These are phyloP conservation scores for Mycena chlorophos DNA, from an alignment of 768 basidiomycete genomes.

Conservation along the genomic window DNA sequence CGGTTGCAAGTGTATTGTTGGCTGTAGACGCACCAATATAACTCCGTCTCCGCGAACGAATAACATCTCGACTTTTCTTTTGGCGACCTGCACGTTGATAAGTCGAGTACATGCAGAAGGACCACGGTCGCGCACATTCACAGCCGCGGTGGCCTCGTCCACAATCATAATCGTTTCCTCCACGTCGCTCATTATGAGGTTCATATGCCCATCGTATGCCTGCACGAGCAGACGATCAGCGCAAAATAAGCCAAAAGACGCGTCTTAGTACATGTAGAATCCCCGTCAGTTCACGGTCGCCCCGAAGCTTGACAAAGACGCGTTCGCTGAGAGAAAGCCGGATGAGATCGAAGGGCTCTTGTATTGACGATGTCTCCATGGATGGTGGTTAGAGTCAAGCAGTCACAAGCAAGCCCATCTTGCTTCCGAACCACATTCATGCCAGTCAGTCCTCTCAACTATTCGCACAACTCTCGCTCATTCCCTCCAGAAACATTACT, in stretches of 20 bases:
- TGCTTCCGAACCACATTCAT: conserved; percentile 37
- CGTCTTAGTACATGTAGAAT: conserved; percentile 77
- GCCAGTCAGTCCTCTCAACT: conserved; percentile 54
- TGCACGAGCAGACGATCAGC: conserved; percentile 38
- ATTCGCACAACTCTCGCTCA: conserved; percentile 8
- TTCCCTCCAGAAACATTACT: conserved; percentile 78
- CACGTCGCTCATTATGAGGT: conserved; percentile 94
- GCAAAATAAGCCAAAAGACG: conserved; percentile 4
- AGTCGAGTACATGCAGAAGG: neutral
- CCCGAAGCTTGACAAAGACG: conserved; percentile 95
- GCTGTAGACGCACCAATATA: conserved; percentile 82
- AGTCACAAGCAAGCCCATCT: conserved; percentile 12
- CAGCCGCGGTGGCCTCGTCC: conserved; percentile 73
- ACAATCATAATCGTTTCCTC: conserved; percentile 97
- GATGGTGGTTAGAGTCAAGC: conserved; percentile 12
- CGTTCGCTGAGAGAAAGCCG: conserved; percentile 95
- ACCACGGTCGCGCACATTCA: conserved; percentile 51
- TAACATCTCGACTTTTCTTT: conserved; percentile 95
- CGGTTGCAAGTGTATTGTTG: conserved; percentile 11
- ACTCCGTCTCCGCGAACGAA: conserved; percentile 98
- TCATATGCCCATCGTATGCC: conserved; percentile 99
- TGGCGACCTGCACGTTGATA: conserved; percentile 63
- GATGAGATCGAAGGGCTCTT: conserved; percentile 97
- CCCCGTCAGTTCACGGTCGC: conserved; percentile 89
- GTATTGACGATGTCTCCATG: conserved; percentile 80